Evolutionary conservation across 306 rosid species (phyloP).

Genomic region (Malus sylvestris): DNA sequence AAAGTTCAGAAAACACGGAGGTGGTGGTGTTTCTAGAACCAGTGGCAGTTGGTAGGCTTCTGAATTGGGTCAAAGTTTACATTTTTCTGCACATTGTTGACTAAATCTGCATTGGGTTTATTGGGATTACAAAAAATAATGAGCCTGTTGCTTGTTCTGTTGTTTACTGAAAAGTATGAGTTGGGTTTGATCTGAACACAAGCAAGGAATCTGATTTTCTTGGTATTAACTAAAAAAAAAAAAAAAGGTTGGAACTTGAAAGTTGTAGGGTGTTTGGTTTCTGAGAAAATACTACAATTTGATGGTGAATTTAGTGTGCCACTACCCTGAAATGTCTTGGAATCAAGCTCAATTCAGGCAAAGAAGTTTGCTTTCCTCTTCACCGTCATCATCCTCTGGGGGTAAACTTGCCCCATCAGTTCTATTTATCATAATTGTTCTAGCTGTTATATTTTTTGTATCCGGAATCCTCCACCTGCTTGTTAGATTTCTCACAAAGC

Average conservation of each 20-base stretch:
- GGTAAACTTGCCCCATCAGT: constrained; percentile 59
- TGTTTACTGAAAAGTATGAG: constrained; percentile 29
- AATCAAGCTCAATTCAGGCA: constrained; percentile 39
- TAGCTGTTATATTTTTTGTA: constrained; percentile 69
- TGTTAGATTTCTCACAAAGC: constrained; percentile 53
- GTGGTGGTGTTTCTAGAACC: neutral
- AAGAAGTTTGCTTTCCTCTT: constrained; percentile 21
- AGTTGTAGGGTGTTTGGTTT: constrained; percentile 2
- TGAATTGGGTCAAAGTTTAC: constrained; percentile 17
- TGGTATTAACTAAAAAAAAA: neutral
- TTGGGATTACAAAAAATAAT: constrained; percentile 29
- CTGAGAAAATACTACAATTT: neutral
- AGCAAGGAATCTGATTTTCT: constrained; percentile 22
- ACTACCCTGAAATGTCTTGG: constrained; percentile 48
- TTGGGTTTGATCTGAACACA: constrained; percentile 34
- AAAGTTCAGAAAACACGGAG: neutral
- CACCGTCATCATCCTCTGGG: constrained; percentile 42
- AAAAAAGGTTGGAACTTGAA: neutral
- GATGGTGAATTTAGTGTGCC: constrained; percentile 27
- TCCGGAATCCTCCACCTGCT: constrained; percentile 72
- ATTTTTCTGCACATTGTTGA: neutral
- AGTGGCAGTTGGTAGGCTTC: neutral
- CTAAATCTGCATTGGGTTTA: constrained; percentile 16
- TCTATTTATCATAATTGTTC: constrained; percentile 57
- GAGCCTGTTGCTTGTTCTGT: constrained; percentile 33